A percentile compares a stretch with the other conserved stretches of the same genome.
phyloP scores from a whole-genome alignment of 176 grass and related monocot species.

The Oryza coarctata region DNA sequence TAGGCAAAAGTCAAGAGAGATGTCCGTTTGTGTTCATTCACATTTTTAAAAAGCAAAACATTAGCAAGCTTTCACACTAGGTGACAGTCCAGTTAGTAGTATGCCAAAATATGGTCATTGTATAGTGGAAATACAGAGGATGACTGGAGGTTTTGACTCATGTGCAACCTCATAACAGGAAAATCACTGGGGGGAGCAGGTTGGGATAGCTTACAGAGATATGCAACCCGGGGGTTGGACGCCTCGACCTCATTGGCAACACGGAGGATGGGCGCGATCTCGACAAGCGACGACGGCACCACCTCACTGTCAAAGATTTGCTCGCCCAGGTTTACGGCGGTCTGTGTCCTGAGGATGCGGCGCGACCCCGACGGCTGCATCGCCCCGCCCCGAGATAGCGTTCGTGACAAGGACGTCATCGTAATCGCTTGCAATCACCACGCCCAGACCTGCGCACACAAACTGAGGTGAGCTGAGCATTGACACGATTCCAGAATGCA shows the following conservation, averaged over 20 bases:
- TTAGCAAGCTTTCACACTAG: neutral
- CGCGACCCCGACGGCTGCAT: conserved; percentile 39
- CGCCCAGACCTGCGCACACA: conserved; percentile 8
- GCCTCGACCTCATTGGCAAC: conserved; percentile 88
- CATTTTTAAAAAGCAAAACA: neutral
- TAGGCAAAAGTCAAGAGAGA: neutral
- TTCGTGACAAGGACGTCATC: conserved; percentile 56
- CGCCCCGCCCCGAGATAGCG: conserved; percentile 40
- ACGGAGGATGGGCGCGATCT: conserved; percentile 86
- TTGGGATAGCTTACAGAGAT: conserved; percentile 69
- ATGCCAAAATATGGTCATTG: neutral
- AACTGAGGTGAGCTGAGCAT: neutral
- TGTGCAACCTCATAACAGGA: neutral
- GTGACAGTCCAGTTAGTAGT: neutral
- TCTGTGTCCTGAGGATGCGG: conserved; percentile 70
- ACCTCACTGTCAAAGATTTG: conserved; percentile 86
- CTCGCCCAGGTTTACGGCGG: conserved; percentile 76
- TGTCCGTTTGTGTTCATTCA: neutral
- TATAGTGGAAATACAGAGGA: neutral
- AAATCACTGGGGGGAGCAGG: neutral
- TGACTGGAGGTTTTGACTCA: neutral
- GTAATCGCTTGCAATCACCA: neutral
- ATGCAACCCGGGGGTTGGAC: conserved; percentile 62
- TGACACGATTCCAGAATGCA: neutral
- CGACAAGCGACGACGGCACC: conserved; percentile 84